These are phyloP conservation scores for Phycomyces nitens DNA, from an alignment of 192 early-diverging fungal species.

Conservation along the genomic window DNA sequence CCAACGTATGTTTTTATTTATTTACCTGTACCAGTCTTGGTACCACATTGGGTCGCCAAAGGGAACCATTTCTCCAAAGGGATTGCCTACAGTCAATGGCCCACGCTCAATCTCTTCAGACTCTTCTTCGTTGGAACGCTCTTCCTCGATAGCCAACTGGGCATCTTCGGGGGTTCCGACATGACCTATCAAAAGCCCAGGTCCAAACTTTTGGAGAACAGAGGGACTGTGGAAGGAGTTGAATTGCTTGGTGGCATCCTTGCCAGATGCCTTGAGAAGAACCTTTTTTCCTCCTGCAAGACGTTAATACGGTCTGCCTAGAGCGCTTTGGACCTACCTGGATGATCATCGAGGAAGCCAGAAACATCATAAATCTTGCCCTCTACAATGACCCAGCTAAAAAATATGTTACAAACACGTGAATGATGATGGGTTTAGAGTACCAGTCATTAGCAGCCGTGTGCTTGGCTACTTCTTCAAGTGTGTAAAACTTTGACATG, in stretches of 20 bases:
- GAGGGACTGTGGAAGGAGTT: constrained; percentile 74
- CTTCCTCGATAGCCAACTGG: neutral
- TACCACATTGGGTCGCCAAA: constrained; percentile 81
- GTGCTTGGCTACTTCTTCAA: constrained; percentile 43
- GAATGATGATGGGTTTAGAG: neutral
- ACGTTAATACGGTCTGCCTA: neutral
- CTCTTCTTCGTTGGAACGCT: constrained; percentile 9
- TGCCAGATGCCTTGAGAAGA: constrained; percentile 73
- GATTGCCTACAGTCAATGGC: constrained; percentile 34
- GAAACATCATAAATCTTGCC: constrained; percentile 60
- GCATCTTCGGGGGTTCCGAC: constrained; percentile 42
- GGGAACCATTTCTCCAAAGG: constrained; percentile 76
- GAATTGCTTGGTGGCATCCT: constrained; percentile 80
- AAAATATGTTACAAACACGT: neutral
- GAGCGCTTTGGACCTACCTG: constrained; percentile 31
- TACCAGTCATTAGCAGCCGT: constrained; percentile 37
- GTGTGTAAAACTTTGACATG: constrained; percentile 33
- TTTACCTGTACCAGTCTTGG: constrained; percentile 40
- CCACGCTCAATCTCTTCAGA: constrained; percentile 34
- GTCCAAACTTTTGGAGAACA: constrained; percentile 61
- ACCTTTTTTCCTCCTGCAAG: constrained; percentile 57
- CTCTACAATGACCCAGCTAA: constrained; percentile 58
- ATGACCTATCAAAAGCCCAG: constrained; percentile 59
- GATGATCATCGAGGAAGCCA: constrained; percentile 51
- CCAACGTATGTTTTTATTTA: neutral